Evolutionary conservation across 352 stramenopile genomes (phyloP).

Genomic region (Phytophthora hybrid): DNA sequence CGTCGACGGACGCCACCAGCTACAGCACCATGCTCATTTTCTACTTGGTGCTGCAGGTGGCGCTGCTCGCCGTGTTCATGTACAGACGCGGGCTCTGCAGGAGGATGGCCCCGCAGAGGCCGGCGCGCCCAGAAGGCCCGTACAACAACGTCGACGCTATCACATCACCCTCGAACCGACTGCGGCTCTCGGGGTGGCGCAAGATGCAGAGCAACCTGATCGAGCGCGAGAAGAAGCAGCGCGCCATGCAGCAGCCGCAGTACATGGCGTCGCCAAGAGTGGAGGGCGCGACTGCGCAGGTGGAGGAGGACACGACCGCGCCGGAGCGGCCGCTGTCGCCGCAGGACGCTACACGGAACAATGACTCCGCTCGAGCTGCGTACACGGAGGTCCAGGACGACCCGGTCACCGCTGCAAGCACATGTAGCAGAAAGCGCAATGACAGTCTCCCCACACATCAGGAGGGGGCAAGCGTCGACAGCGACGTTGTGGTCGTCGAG

Average conservation of each 20-base stretch:
- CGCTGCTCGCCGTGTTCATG: constrained; percentile 63
- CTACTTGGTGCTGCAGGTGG: constrained; percentile 74
- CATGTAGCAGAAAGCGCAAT: constrained; percentile 13
- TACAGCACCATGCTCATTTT: constrained; percentile 75
- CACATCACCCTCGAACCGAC: constrained; percentile 66
- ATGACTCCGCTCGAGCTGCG: constrained; percentile 19
- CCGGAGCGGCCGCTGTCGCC: constrained; percentile 11
- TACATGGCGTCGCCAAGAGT: constrained; percentile 36
- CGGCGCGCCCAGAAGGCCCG: constrained; percentile 43
- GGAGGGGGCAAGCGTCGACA: constrained; percentile 14
- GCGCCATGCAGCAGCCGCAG: constrained; percentile 30
- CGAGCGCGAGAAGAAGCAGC: constrained; percentile 64
- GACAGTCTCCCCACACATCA: constrained; percentile 5
- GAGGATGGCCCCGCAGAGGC: constrained; percentile 31
- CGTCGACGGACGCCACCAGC: constrained; percentile 28
- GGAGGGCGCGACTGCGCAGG: constrained; percentile 11
- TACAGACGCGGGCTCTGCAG: constrained; percentile 60
- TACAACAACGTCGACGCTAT: constrained; percentile 84
- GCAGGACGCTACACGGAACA: constrained; percentile 15
- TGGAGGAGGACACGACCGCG: constrained; percentile 2
- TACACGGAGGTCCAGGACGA: constrained; percentile 33
- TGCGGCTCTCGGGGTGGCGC: constrained; percentile 71
- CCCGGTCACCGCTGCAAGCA: not conserved
- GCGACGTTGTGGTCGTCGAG: constrained; percentile 26
- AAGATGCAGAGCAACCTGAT: constrained; percentile 65